Conservation (phyloP, 2,329 filamentous ascomycete genomes). For the Pseudocercospora cruenta region DNA sequence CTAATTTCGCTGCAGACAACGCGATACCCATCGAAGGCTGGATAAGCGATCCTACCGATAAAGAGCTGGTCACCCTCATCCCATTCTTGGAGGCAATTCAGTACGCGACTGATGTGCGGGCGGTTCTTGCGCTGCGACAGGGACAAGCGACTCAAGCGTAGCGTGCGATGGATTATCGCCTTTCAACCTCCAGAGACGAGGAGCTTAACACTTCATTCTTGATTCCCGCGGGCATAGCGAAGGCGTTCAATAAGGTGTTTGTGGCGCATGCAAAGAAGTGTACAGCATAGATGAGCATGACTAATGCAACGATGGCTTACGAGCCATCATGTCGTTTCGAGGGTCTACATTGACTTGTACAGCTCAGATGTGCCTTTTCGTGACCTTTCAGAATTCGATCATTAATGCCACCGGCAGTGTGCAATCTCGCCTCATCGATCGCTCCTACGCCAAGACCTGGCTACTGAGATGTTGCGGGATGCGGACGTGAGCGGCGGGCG, state of each 20-base stretch:
- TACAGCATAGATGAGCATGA: constrained; percentile 11
- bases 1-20: constrained; percentile 68
- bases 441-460: neutral
- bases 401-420: neutral
- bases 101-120: constrained; percentile 94
- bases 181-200: neutral
- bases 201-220: neutral
- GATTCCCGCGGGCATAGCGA: constrained; percentile 11
- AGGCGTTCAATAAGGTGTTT: neutral
- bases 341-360: neutral
- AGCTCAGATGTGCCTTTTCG: neutral
- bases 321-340: neutral
- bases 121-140: constrained; percentile 82
- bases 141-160: constrained; percentile 63
- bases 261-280: constrained; percentile 1
- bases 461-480: neutral
- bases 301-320: constrained; percentile 5
- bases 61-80: constrained; percentile 88
- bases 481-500: neutral
- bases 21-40: constrained; percentile 98
- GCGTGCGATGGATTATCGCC: neutral
- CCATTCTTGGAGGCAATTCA: constrained; percentile 92
- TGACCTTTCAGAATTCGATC: neutral
- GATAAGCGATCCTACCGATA: constrained; percentile 98
- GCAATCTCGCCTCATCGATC: neutral